phyloP scores from a whole-genome alignment of 345 rosid species.

The Eutrema heterophyllum region DNA sequence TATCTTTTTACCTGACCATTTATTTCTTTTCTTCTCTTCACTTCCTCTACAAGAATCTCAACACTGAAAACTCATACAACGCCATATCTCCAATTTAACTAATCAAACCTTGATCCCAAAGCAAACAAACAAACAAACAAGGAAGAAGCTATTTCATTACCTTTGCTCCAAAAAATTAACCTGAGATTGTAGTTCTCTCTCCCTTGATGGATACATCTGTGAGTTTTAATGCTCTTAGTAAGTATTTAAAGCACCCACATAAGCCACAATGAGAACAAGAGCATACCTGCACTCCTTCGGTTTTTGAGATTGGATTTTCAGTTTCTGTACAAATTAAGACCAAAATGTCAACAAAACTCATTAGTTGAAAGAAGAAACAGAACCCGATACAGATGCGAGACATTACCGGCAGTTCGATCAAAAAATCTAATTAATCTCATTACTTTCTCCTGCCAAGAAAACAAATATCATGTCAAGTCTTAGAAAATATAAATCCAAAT shows the following conservation, averaged over 20 bases:
- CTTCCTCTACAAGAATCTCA: conserved; percentile 65
- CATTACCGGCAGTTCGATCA: conserved; percentile 65
- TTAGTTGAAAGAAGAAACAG: conserved; percentile 39
- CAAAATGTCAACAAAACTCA: not conserved
- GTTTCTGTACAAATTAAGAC: conserved; percentile 8
- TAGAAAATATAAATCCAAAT: not conserved
- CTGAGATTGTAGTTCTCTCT: conserved; percentile 64
- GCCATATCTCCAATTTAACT: not conserved
- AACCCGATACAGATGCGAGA: conserved; percentile 24
- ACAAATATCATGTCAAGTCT: conserved; percentile 1
- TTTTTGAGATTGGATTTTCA: not conserved
- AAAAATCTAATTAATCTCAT: conserved; percentile 56
- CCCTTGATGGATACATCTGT: conserved; percentile 54
- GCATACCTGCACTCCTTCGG: conserved; percentile 18
- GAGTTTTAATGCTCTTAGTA: not conserved
- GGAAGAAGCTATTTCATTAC: conserved; percentile 34
- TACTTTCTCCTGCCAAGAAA: conserved; percentile 69
- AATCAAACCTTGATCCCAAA: not conserved
- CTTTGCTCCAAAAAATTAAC: conserved; percentile 62
- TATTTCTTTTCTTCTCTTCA: conserved; percentile 56
- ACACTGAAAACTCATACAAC: conserved; percentile 39
- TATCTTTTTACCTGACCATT: conserved; percentile 51
- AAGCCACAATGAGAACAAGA: not conserved
- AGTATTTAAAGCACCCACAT: not conserved
- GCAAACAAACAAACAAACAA: not conserved